Evolutionary conservation across 2,329 filamentous ascomycete genomes (phyloP).

Genomic region (Sporothrix inflata): DNA sequence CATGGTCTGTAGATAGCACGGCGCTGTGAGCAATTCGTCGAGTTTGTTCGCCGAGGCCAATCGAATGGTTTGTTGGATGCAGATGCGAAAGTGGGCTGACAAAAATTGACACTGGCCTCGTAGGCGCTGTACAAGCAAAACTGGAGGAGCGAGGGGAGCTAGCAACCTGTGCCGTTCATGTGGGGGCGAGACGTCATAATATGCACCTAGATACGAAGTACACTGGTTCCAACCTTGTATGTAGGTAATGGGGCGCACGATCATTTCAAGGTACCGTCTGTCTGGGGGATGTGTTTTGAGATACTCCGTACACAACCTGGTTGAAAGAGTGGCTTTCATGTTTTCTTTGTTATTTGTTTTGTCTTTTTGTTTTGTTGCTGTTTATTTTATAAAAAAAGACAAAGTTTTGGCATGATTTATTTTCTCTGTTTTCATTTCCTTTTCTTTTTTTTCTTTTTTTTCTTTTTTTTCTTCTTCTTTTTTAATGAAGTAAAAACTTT

Average conservation of each 20-base stretch:
- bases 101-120: neutral
- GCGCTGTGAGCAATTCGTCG: neutral
- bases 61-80: neutral
- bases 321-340: neutral
- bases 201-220: neutral
- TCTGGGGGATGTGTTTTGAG: neutral
- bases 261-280: neutral
- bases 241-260: neutral
- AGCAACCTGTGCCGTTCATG: neutral
- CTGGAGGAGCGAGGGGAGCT: neutral
- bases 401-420: no score
- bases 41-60: neutral
- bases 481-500: no score
- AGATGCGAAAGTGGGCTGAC: constrained; percentile 18
- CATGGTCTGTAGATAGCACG: neutral
- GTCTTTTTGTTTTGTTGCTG: no score
- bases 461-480: no score
- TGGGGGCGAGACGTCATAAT: constrained; percentile 9
- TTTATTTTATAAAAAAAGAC: no score
- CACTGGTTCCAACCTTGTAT: neutral
- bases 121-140: neutral
- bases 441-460: no score
- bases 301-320: neutral
- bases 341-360: neutral
- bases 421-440: no score